Conservation (phyloP, 805 yeast genomes). For the Kazachstania kunashirensis region DNA sequence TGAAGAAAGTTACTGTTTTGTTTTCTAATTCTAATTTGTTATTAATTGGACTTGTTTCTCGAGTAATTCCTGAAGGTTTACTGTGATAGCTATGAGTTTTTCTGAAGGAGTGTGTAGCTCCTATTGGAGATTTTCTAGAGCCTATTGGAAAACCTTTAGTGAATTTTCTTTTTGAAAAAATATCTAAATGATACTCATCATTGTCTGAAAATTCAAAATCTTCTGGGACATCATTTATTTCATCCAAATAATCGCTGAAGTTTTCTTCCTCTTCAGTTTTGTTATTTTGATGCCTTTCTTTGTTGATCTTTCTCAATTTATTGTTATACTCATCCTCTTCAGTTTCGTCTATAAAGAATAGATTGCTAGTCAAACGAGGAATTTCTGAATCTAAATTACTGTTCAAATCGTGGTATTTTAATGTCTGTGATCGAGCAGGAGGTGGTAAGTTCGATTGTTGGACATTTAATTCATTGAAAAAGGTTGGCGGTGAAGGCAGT, state of each 20-base stretch:
- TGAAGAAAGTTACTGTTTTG: slow-evolving; percentile 34
- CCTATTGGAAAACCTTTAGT: neutral
- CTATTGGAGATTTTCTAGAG: slow-evolving; percentile 6
- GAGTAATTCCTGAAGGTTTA: slow-evolving; percentile 22
- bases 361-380: slow-evolving; percentile 26
- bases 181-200: slow-evolving; percentile 1
- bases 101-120: slow-evolving; percentile 13
- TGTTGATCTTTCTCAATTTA: slow-evolving; percentile 13
- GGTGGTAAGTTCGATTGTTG: slow-evolving; percentile 11
- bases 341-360: slow-evolving; percentile 28
- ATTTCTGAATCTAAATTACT: slow-evolving; percentile 31
- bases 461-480: neutral
- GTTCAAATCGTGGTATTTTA: slow-evolving; percentile 34
- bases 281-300: slow-evolving; percentile 9
- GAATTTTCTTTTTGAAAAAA: neutral
- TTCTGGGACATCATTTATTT: slow-evolving; percentile 41
- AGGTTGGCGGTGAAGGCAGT: neutral
- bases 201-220: slow-evolving; percentile 29
- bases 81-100: slow-evolving; percentile 27
- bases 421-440: slow-evolving; percentile 19
- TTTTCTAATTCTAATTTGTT: slow-evolving; percentile 31
- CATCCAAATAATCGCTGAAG: slow-evolving; percentile 40
- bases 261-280: slow-evolving; percentile 37
- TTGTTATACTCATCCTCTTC: slow-evolving; percentile 28
- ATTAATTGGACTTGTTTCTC: slow-evolving; percentile 25